phyloP scores from a whole-genome alignment of 2,329 filamentous ascomycete genomes.

The Magnaporthiopsis incrustans region DNA sequence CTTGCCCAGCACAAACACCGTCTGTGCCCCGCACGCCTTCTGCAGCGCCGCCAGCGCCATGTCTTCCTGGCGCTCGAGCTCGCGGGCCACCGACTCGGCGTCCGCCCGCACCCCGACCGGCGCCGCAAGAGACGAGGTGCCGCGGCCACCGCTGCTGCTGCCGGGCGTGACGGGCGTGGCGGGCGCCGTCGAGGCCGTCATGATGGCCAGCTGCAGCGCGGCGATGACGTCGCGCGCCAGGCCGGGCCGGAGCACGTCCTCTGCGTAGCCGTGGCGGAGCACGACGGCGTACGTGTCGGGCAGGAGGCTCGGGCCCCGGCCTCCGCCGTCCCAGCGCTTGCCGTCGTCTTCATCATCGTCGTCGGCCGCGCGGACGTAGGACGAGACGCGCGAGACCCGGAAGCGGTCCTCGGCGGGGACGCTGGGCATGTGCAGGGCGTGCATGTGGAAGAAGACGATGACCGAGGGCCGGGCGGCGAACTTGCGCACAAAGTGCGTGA shows the following conservation, averaged over 20 bases:
- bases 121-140: slow-evolving; percentile 10
- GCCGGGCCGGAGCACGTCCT: slow-evolving; percentile 59
- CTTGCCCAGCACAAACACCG: slow-evolving; percentile 53
- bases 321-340: no score
- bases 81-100: slow-evolving; percentile 13
- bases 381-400: slow-evolving; percentile 30
- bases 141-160: background rate
- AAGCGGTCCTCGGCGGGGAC: slow-evolving; percentile 42
- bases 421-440: slow-evolving; percentile 51
- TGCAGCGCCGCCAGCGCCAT: slow-evolving; percentile 34
- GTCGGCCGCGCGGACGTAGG: no score
- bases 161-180: slow-evolving; percentile 3
- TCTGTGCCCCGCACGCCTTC: slow-evolving; percentile 36
- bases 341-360: no score
- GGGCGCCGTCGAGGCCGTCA: slow-evolving; percentile 20
- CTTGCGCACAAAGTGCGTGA: slow-evolving; percentile 65
- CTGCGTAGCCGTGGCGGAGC: slow-evolving; percentile 65
- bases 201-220: slow-evolving; percentile 47
- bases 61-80: slow-evolving; percentile 31
- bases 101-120: no score
- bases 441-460: slow-evolving; percentile 67
- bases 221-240: slow-evolving; percentile 48
- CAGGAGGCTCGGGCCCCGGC: slow-evolving; percentile 23
- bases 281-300: slow-evolving; percentile 61
- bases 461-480: slow-evolving; percentile 60